These are phyloP conservation scores for Chondrus crispus DNA, from an alignment of 23 red algal genomes.

Conservation along the genomic window DNA sequence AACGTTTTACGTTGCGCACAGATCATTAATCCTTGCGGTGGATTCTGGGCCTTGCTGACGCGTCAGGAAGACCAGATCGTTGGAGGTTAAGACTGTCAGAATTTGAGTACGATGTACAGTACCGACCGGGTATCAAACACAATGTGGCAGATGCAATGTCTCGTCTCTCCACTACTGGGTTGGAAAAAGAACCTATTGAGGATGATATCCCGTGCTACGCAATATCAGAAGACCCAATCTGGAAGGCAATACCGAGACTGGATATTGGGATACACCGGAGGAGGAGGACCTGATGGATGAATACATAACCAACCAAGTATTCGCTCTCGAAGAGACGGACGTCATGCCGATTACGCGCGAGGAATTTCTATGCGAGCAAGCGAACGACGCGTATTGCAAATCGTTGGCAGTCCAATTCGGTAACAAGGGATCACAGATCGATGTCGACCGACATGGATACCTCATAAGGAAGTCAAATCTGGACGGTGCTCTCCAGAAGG, in stretches of 20 bases:
- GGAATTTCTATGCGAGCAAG: slow-evolving; percentile 7
- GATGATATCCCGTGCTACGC: background rate
- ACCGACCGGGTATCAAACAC: background rate
- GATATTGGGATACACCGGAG: background rate
- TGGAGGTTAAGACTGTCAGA: background rate
- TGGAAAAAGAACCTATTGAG: background rate
- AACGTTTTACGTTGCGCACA: slow-evolving; percentile 10
- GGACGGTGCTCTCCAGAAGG: background rate
- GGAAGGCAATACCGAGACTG: background rate
- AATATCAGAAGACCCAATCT: too few species aligned
- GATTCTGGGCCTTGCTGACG: background rate
- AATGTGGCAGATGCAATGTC: slow-evolving; percentile 4
- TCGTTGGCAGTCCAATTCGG: background rate
- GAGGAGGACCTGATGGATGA: background rate
- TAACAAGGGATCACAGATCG: background rate
- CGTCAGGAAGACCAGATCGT: background rate
- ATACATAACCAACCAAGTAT: background rate
- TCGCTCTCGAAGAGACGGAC: background rate
- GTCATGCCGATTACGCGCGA: background rate
- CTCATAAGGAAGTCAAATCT: background rate
- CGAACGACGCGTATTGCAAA: background rate
- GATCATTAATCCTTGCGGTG: slow-evolving; percentile 24
- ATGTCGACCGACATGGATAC: background rate
- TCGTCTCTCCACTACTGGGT: background rate
- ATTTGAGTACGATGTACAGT: background rate